Conservation (phyloP, 2,329 filamentous ascomycete species). For the Diaporthe ilicicola region DNA sequence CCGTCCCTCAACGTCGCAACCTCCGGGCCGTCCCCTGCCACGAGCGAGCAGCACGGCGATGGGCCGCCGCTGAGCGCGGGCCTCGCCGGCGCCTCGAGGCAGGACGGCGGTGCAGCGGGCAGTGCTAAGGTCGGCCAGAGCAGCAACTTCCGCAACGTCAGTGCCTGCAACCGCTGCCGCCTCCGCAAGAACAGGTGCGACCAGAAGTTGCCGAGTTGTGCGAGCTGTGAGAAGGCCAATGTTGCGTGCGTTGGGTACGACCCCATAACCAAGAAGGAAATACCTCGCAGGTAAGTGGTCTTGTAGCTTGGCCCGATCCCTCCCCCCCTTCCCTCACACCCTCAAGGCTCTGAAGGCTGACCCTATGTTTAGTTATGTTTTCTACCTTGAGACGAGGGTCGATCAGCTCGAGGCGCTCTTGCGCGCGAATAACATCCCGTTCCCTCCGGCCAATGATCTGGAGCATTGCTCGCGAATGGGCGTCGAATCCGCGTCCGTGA, state of each 20-base stretch:
- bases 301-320: constrained; percentile 48
- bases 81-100: constrained; percentile 38
- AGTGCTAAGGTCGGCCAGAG: constrained; percentile 62
- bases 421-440: constrained; percentile 72
- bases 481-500: constrained; percentile 45
- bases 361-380: constrained; percentile 75
- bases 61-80: constrained; percentile 40
- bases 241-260: constrained; percentile 95
- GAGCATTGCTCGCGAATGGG: constrained; percentile 66
- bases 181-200: constrained; percentile 95
- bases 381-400: constrained; percentile 89
- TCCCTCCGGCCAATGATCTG: constrained; percentile 76
- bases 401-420: constrained; percentile 84
- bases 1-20: constrained; percentile 47
- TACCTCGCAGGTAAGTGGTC: constrained; percentile 80
- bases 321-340: background rate
- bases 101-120: constrained; percentile 38
- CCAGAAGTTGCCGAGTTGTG: constrained; percentile 89
- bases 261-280: constrained; percentile 94
- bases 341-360: background rate
- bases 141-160: constrained; percentile 84
- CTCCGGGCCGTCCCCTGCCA: constrained; percentile 47
- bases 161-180: constrained; percentile 92
- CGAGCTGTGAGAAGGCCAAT: constrained; percentile 90
- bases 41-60: constrained; percentile 38